These are phyloP conservation scores for Letharia columbiana DNA, from an alignment of 495 filamentous ascomycete genomes.

Conservation along the genomic window DNA sequence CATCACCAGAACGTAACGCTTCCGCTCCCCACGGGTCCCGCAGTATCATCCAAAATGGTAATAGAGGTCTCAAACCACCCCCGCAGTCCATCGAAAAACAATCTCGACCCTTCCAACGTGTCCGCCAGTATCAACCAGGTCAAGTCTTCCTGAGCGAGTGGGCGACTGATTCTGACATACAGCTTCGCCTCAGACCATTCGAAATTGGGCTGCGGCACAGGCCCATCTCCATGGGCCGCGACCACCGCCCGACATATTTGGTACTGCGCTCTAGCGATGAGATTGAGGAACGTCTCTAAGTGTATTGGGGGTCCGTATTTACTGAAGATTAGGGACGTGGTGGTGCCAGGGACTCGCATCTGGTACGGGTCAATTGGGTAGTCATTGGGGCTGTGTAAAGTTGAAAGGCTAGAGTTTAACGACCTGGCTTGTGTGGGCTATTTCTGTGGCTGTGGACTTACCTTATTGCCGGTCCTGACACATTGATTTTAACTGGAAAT, in stretches of 20 bases:
- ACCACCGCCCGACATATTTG: background rate
- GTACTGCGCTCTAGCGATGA: background rate
- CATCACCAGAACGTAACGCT: background rate
- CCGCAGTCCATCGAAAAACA: background rate
- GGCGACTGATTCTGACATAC: background rate
- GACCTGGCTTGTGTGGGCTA: background rate
- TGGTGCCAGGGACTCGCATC: conserved; percentile 2
- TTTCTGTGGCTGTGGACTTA: background rate
- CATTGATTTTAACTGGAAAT: background rate
- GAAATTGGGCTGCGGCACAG: background rate
- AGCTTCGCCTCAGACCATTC: background rate
- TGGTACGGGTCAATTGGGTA: conserved; percentile 1
- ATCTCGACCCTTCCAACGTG: background rate
- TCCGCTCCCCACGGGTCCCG: background rate
- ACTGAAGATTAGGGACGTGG: conserved; percentile 2
- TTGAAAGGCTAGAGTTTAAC: background rate
- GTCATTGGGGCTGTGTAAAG: background rate
- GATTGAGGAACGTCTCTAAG: background rate
- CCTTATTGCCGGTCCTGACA: background rate
- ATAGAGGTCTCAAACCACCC: background rate
- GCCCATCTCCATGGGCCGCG: background rate
- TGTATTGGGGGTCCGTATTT: background rate
- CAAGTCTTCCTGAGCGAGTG: background rate
- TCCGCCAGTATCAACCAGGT: conserved; percentile 9
- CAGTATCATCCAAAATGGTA: background rate